Base-by-base conservation (phyloP, 2,329 filamentous ascomycete genomes). In the Nigrospora oryzae region DNA sequence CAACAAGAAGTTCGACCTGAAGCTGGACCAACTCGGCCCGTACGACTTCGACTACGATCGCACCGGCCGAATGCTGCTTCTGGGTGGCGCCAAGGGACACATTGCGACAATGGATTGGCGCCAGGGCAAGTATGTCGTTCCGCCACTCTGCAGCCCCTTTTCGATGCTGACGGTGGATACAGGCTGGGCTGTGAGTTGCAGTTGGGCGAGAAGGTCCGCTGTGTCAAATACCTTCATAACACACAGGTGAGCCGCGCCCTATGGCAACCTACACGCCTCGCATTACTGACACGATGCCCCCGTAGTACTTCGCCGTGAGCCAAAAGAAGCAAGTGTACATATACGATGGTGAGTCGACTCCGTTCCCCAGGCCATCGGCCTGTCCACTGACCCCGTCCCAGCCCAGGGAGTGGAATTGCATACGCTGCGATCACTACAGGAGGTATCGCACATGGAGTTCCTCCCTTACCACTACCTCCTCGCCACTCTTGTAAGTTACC, bases 321-420 rank as follows among this genome's bases (percentile, higher is more conserved):
- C 91, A 98, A 67, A 96, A 95, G 73, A 93, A 91, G 67, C 85
- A 93, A 55, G 87, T 93, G 51, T 98, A 95, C 69, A 96, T 98
- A 52, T 98, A 98, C 70, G 93, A 96, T 58, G 75, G 40, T 36
- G 28, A 34, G 39, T 34, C 11, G 16, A 7, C 23, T 28, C 8
- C 15, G 15, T 11, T 15, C 39, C 28, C 31, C 16, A 6, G 31
- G 23, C 12, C 32, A 23, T 41, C n/a, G 19, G 15, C 16, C 35
- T 28, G 16, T 39, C 17, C 19, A 38, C 17, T 44, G 36, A 28
- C 14, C 37, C 11, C 30, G n/a, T 31, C 36, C 19, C 17, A 37
- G 19, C 32, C 16, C 38, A 87, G 46, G 93, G 93, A 42, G 86
- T 96, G 16, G 93, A 98, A 68, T 69, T 98, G 44, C 93, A 98